Base-by-base conservation (phyloP, 2,329 filamentous ascomycete genomes). In the Phaeomoniella chlamydospora region DNA sequence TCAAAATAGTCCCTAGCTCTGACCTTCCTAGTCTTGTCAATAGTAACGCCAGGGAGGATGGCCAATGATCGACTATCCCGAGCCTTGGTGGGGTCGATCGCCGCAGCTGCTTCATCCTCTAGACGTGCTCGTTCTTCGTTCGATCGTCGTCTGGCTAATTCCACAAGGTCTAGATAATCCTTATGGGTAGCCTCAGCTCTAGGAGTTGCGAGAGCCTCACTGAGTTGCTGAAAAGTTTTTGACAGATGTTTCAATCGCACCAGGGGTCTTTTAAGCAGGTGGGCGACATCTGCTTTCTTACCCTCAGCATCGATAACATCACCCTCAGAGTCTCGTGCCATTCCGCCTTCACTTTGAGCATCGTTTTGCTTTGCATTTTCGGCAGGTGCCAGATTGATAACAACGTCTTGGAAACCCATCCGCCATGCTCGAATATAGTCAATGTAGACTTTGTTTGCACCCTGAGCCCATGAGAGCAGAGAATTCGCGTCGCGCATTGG, bases 201-300 rank as follows among this genome's bases (percentile, higher is more conserved):
- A 4, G 54, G 50, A 3, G 66, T 62, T 30, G 62, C 58, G 13
- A 42, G 45, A 26, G 52, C 42, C 36, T 48, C 45, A 37, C 53
- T 49, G 16, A 29, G 26, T 13, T 57, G 47, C 11, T 62, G 44
- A 49, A 93, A 74, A 26, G 84, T 79, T 55, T 87, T 94, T 31
- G 78, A 68, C 41, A 98, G 73, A 56, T 87, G 83, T 55, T 94
- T 94, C 41, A 94, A 65, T 33, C 90, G 74, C 15, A 94, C 77
- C 30, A 98, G 61, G 1, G 90, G 90, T 37, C 88, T 69, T 59
- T 93, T 94, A 36, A 98, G 66, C 32, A 98, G 67, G 56, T 90
- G 92, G 5, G 87, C 87, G 33, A 98, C 90, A 53, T 96, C 90
- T 5, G 94, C 86, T 35, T 85, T 76, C 54, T 94, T 85, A 10